Conservation (phyloP, 2,329 filamentous ascomycete species). For the Chalara sp. region DNA sequence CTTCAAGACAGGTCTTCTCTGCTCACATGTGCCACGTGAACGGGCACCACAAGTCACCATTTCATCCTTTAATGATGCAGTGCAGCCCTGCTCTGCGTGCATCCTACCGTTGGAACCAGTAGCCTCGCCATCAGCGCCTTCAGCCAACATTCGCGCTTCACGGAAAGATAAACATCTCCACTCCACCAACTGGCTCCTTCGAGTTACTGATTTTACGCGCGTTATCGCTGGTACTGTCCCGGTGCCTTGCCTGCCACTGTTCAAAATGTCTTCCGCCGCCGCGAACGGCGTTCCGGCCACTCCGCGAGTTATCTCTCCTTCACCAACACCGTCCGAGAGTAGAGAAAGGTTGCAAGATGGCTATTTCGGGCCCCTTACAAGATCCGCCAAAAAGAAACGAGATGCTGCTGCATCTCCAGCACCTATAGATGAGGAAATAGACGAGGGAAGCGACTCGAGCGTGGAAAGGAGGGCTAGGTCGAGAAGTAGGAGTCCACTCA, state of each 20-base stretch:
- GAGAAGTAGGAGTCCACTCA: slow-evolving; percentile 28
- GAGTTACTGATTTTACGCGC: slow-evolving; percentile 40
- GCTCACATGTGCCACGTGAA: slow-evolving; percentile 20
- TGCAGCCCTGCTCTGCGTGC: slow-evolving; percentile 47
- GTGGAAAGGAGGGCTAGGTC: slow-evolving; percentile 25
- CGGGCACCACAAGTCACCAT: slow-evolving; percentile 24
- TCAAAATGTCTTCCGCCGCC: slow-evolving; percentile 31
- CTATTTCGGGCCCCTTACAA: slow-evolving; percentile 69
- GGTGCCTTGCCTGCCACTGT: slow-evolving; percentile 52
- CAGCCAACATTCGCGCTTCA: slow-evolving; percentile 30
- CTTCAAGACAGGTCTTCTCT: background rate
- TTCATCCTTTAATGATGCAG: slow-evolving; percentile 43
- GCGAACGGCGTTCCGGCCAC: slow-evolving; percentile 60
- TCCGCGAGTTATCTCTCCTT: slow-evolving; percentile 84
- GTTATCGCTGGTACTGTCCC: slow-evolving; percentile 50
- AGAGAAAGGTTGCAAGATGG: slow-evolving; percentile 45
- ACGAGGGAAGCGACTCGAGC: slow-evolving; percentile 32
- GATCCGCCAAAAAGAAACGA: slow-evolving; percentile 61
- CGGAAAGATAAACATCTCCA: slow-evolving; percentile 46
- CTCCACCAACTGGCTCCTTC: slow-evolving; percentile 40
- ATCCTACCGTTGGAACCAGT: slow-evolving; percentile 49
- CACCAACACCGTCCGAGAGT: slow-evolving; percentile 63
- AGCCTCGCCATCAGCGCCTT: slow-evolving; percentile 28
- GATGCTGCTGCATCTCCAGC: slow-evolving; percentile 42
- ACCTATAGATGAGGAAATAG: slow-evolving; percentile 52